These are phyloP conservation scores for Capronia americana DNA, from an alignment of 2,329 filamentous ascomycete species.

Conservation along the genomic window DNA sequence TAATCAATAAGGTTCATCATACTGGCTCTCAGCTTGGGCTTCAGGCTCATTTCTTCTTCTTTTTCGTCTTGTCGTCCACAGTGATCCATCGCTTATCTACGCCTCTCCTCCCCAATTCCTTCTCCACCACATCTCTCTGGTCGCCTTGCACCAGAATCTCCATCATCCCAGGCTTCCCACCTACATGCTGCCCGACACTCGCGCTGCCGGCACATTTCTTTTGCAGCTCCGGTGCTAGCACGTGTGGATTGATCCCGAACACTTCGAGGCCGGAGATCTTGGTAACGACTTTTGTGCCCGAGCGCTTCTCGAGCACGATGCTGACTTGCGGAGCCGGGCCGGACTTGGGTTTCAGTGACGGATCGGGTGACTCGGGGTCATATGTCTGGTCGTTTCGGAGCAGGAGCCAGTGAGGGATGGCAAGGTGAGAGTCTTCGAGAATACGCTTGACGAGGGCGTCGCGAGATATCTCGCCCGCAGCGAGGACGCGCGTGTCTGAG, in stretches of 20 bases:
- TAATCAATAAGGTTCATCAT: background rate
- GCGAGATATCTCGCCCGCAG: conserved; percentile 64
- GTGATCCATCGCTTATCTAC: conserved; percentile 66
- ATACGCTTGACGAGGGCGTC: conserved; percentile 67
- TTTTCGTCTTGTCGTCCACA: conserved; percentile 71
- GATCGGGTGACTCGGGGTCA: conserved; percentile 46
- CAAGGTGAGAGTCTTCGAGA: conserved; percentile 54
- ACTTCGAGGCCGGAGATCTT: conserved; percentile 67
- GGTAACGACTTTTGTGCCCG: conserved; percentile 70
- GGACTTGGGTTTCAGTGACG: conserved; percentile 63
- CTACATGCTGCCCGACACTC: conserved; percentile 66
- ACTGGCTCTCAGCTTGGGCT: background rate
- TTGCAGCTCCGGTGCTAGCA: conserved; percentile 69
- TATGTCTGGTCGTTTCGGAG: conserved; percentile 55
- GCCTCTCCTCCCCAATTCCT: conserved; percentile 65
- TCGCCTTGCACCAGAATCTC: conserved; percentile 73
- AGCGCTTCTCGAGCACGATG: conserved; percentile 68
- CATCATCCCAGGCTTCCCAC: conserved; percentile 68
- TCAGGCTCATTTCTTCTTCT: conserved; percentile 53
- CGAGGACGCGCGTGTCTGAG: conserved; percentile 63
- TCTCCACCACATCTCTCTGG: conserved; percentile 66
- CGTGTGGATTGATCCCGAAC: conserved; percentile 65
- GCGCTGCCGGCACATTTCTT: conserved; percentile 73
- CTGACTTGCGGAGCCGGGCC: conserved; percentile 66
- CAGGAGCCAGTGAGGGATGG: conserved; percentile 64